phyloP scores from a whole-genome alignment of 495 filamentous ascomycete genomes.

The Aspergillus hancockii region DNA sequence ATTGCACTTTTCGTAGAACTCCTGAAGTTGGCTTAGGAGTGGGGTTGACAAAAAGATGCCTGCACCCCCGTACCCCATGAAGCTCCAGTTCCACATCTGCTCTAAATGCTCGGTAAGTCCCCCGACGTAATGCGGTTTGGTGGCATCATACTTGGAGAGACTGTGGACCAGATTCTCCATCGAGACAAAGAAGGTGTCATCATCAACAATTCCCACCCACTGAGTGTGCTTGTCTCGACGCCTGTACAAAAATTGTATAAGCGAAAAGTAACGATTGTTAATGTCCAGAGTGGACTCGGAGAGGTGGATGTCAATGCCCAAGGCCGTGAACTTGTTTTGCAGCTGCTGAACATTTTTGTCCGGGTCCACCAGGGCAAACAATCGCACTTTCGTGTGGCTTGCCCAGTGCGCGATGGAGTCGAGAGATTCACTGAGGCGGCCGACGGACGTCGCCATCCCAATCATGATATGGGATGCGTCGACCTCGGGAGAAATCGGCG shows the following conservation, averaged over 20 bases:
- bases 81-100: slow-evolving; percentile 44
- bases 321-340: no score
- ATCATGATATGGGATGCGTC: no score
- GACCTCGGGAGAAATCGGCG: no score
- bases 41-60: slow-evolving; percentile 58
- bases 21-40: slow-evolving; percentile 39
- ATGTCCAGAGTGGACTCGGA: no score
- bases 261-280: no score
- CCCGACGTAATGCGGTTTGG: slow-evolving; percentile 53
- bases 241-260: slow-evolving; percentile 17
- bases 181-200: slow-evolving; percentile 67
- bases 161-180: slow-evolving; percentile 47
- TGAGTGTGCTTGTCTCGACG: slow-evolving; percentile 35
- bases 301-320: no score
- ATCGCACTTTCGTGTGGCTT: no score
- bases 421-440: no score
- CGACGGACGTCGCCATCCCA: no score
- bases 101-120: slow-evolving; percentile 54
- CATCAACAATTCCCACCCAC: slow-evolving; percentile 63
- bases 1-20: slow-evolving; percentile 40
- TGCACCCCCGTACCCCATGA: slow-evolving; percentile 59
- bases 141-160: slow-evolving; percentile 46
- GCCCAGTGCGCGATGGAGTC: no score
- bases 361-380: no score
- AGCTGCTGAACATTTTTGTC: no score